A percentile compares a stretch with the other conserved stretches of the same genome.
These are phyloP conservation scores for Articulospora tetracladia DNA, from an alignment of 495 filamentous ascomycete genomes.

Conservation along the genomic window DNA sequence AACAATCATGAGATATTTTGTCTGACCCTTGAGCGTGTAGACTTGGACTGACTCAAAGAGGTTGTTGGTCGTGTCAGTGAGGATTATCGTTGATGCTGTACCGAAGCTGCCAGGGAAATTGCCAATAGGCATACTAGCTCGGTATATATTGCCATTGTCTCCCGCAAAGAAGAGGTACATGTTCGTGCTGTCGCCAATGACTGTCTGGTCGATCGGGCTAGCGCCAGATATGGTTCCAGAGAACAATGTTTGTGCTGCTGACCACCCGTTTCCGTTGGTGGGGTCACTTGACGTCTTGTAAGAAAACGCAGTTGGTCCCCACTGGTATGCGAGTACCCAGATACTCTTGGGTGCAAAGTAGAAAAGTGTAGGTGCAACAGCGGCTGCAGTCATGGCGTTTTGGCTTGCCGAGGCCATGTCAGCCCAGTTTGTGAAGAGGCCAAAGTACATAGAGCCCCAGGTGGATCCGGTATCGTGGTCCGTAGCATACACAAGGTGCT, in stretches of 20 bases:
- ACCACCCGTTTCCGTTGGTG: conserved; percentile 53
- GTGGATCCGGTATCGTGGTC: conserved; percentile 31
- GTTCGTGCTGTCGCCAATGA: conserved; percentile 52
- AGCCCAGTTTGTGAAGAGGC: conserved; percentile 50
- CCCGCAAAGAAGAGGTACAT: conserved; percentile 66
- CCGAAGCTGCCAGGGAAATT: conserved; percentile 60
- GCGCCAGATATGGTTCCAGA: conserved; percentile 48
- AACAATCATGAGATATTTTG: conserved; percentile 57
- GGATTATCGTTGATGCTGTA: conserved; percentile 36
- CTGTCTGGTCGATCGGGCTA: conserved; percentile 53
- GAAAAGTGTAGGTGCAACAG: conserved; percentile 61
- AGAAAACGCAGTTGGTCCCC: conserved; percentile 52
- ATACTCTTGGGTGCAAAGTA: conserved; percentile 55
- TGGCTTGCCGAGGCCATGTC: conserved; percentile 51
- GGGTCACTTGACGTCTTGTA: conserved; percentile 57
- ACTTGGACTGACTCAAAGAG: conserved; percentile 63
- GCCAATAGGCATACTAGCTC: conserved; percentile 51
- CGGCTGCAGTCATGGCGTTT: conserved; percentile 38
- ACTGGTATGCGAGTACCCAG: conserved; percentile 61
- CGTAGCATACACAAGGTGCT: conserved; percentile 52
- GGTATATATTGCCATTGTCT: conserved; percentile 63
- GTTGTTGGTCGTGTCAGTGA: conserved; percentile 49
- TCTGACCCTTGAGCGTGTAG: conserved; percentile 52
- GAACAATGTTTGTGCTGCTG: conserved; percentile 48
- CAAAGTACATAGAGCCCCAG: conserved; percentile 56